Percentiles rank a stretch among this genome's conserved stretches.
Evolutionary conservation across 2,329 filamentous ascomycete species (phyloP).

Genomic region (Basipetospora chlamydospora): DNA sequence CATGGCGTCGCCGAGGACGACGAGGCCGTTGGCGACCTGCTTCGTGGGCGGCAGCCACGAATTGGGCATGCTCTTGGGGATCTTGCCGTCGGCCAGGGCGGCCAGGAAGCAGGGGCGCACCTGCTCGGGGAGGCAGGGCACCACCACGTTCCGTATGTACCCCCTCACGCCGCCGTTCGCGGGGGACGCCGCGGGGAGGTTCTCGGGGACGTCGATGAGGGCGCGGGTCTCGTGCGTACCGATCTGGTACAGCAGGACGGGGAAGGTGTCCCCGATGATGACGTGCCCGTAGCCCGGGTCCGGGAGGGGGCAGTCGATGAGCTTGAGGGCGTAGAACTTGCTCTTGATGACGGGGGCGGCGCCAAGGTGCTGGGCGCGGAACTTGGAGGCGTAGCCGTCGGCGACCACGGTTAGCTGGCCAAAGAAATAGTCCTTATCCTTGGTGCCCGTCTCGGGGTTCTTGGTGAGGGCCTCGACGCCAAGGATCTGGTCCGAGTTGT

Average conservation of each 20-base stretch:
- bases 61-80: conserved; percentile 84
- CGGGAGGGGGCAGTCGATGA: conserved; percentile 75
- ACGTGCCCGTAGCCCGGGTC: conserved; percentile 71
- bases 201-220: conserved; percentile 73
- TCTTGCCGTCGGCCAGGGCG: conserved; percentile 63
- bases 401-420: conserved; percentile 76
- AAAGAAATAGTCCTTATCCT: conserved; percentile 65
- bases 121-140: conserved; percentile 59
- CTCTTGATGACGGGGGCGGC: conserved; percentile 57
- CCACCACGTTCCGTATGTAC: conserved; percentile 65
- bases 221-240: conserved; percentile 86
- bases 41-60: conserved; percentile 70
- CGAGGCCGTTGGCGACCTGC: conserved; percentile 45
- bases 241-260: conserved; percentile 91
- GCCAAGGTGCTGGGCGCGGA: conserved; percentile 64
- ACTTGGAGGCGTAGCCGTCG: conserved; percentile 86
- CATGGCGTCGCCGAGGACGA: conserved; percentile 84
- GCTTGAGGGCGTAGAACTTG: conserved; percentile 87
- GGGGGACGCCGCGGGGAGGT: conserved; percentile 56
- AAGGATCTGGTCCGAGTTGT: conserved; percentile 56
- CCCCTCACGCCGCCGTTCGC: conserved; percentile 70
- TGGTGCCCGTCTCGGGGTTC: conserved; percentile 38
- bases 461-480: conserved; percentile 65
- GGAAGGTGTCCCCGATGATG: conserved; percentile 59
- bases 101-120: conserved; percentile 60